These are phyloP conservation scores for Raffaelea deltoideospora DNA, from an alignment of 2,329 filamentous ascomycete genomes.

Conservation along the genomic window DNA sequence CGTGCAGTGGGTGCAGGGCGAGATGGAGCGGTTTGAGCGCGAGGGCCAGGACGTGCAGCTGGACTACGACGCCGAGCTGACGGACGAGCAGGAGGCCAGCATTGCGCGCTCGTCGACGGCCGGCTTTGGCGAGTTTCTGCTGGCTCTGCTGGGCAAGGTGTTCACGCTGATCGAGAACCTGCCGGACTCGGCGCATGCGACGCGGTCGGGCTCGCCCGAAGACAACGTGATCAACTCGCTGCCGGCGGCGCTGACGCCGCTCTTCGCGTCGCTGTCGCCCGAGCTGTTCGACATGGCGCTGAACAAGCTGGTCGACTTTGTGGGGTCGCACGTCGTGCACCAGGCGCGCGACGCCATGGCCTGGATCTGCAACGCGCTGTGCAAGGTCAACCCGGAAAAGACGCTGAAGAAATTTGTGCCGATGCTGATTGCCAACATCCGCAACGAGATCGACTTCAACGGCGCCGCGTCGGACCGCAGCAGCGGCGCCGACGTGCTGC, in stretches of 20 bases:
- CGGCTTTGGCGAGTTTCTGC: constrained; percentile 81
- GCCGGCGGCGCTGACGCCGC: constrained; percentile 76
- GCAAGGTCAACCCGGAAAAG: constrained; percentile 91
- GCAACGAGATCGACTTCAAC: constrained; percentile 93
- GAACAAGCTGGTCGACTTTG: constrained; percentile 83
- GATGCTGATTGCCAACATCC: constrained; percentile 79
- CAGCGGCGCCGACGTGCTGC: constrained; percentile 83
- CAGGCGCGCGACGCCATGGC: constrained; percentile 96
- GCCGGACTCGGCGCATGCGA: constrained; percentile 74
- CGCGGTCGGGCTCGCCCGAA: constrained; percentile 82
- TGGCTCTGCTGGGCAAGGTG: constrained; percentile 81
- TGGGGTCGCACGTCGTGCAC: constrained; percentile 87
- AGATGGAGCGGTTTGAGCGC: constrained; percentile 86
- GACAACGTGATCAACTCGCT: constrained; percentile 95
- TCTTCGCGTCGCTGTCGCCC: constrained; percentile 81
- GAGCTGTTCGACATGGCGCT: constrained; percentile 86
- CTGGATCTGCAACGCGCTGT: constrained; percentile 91
- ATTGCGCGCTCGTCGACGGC: constrained; percentile 90
- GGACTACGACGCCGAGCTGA: constrained; percentile 69
- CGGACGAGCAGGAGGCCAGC: constrained; percentile 70
- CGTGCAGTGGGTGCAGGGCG: constrained; percentile 82
- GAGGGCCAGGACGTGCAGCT: constrained; percentile 76
- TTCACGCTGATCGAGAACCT: constrained; percentile 93
- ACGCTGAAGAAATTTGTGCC: constrained; percentile 82
- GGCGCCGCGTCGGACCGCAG: constrained; percentile 89